Evolutionary conservation across 106 monocot genomes (phyloP).

Genomic region (Gastrodia elata): DNA sequence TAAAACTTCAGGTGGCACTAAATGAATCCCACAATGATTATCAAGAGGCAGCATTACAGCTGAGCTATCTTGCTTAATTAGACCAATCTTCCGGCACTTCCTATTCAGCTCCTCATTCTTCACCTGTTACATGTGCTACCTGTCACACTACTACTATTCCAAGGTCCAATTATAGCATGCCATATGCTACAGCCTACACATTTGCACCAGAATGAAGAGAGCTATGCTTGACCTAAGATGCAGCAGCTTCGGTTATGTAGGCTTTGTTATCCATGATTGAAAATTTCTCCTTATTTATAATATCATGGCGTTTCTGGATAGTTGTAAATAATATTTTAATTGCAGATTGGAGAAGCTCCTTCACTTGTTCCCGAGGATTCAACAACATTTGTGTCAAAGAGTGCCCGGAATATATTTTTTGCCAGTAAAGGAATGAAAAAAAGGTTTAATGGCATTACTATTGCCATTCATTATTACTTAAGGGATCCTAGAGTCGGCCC

Average conservation of each 20-base stretch:
- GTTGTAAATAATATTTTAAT: not conserved
- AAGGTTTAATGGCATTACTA: constrained; percentile 18
- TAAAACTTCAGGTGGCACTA: too few relatives aligned
- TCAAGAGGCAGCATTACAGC: too few relatives aligned
- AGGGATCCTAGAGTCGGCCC: constrained; percentile 81
- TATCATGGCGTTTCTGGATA: not conserved
- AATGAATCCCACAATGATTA: too few relatives aligned
- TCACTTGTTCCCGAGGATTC: constrained; percentile 74
- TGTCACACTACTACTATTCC: not conserved
- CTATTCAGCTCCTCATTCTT: too few relatives aligned
- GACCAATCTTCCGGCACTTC: too few relatives aligned
- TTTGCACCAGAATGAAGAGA: not conserved
- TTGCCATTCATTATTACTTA: constrained; percentile 25
- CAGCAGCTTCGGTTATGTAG: not conserved
- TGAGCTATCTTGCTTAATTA: too few relatives aligned
- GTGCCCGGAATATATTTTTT: constrained; percentile 19
- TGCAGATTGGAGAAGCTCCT: constrained; percentile 57
- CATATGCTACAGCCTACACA: not conserved
- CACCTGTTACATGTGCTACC: too few relatives aligned
- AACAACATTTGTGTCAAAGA: constrained; percentile 29
- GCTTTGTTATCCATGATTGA: not conserved
- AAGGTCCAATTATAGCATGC: not conserved
- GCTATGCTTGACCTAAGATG: not conserved
- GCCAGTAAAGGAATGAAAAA: constrained; percentile 28
- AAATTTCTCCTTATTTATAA: not conserved